Percentiles rank a stretch among this genome's conserved stretches.
These are phyloP conservation scores for Leishmania lainsoni DNA, from an alignment of 208 protist genomes.

Conservation along the genomic window DNA sequence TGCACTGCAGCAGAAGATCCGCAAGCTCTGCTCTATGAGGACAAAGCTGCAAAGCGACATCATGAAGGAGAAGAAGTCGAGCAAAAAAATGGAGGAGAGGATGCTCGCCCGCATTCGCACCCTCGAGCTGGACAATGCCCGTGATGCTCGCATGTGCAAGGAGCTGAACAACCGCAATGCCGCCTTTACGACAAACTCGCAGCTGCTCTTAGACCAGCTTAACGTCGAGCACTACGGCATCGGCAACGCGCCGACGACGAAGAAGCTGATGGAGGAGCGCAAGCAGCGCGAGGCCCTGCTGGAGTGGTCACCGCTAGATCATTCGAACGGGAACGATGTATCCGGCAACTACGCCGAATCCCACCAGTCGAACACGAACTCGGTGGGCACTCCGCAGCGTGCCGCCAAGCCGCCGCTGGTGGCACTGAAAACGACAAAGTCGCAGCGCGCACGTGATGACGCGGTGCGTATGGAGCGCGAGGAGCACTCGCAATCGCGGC, in stretches of 20 bases:
- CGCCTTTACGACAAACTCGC: slow-evolving; percentile 62
- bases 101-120: slow-evolving; percentile 43
- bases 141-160: slow-evolving; percentile 57
- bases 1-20: slow-evolving; percentile 52
- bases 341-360: slow-evolving; percentile 14
- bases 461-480: slow-evolving; percentile 29
- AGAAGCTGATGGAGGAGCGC: slow-evolving; percentile 63
- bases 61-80: slow-evolving; percentile 41
- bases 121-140: slow-evolving; percentile 57
- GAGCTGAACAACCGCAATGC: slow-evolving; percentile 78
- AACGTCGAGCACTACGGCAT: slow-evolving; percentile 84
- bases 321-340: slow-evolving; percentile 10
- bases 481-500: slow-evolving; percentile 15
- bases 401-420: slow-evolving; percentile 39
- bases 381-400: slow-evolving; percentile 24
- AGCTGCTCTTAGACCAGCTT: slow-evolving; percentile 73
- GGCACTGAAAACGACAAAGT: slow-evolving; percentile 38
- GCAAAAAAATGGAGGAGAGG: slow-evolving; percentile 45
- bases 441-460: slow-evolving; percentile 37
- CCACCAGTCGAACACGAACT: slow-evolving; percentile 30
- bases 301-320: neutral
- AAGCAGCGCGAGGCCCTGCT: slow-evolving; percentile 44
- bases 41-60: slow-evolving; percentile 70
- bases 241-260: slow-evolving; percentile 50
- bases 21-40: slow-evolving; percentile 61